A percentile compares a stretch with the other conserved stretches of the same genome.
Conservation (phyloP, 192 early-diverging fungal genomes). For the Coemansia sp. region DNA sequence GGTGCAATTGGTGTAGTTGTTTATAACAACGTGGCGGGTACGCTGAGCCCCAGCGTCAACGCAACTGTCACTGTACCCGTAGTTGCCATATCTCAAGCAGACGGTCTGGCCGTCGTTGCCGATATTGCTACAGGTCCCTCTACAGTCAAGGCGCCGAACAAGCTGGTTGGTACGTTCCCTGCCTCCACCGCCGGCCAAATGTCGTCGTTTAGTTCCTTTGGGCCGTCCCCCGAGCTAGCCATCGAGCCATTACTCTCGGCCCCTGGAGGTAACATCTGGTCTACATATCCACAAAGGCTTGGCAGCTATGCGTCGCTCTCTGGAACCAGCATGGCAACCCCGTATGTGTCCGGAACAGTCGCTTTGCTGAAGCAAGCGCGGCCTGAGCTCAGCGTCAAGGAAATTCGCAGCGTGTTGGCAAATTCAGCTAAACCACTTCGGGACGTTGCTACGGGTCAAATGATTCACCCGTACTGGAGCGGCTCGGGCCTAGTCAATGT, state of each 20-base stretch:
- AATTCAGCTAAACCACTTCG: slow-evolving; percentile 59
- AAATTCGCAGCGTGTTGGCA: slow-evolving; percentile 41
- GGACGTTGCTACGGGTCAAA: slow-evolving; percentile 39
- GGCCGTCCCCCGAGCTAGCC: slow-evolving; percentile 63
- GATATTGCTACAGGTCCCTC: slow-evolving; percentile 9
- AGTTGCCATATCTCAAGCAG: slow-evolving; percentile 44
- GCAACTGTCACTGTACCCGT: slow-evolving; percentile 39
- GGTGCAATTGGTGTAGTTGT: slow-evolving; percentile 59
- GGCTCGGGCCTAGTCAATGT: slow-evolving; percentile 78
- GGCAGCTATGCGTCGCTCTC: slow-evolving; percentile 55
- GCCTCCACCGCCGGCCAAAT: slow-evolving; percentile 53
- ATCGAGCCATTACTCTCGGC: slow-evolving; percentile 66
- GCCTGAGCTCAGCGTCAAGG: slow-evolving; percentile 29
- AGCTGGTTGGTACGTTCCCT: slow-evolving; percentile 24
- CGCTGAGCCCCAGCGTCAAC: slow-evolving; percentile 25
- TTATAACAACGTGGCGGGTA: slow-evolving; percentile 51
- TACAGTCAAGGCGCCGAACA: slow-evolving; percentile 29
- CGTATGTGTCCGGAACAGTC: slow-evolving; percentile 70
- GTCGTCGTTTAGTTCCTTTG: slow-evolving; percentile 68
- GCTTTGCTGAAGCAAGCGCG: slow-evolving; percentile 66
- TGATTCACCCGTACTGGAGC: slow-evolving; percentile 54
- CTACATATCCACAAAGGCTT: slow-evolving; percentile 57
- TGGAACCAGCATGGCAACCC: slow-evolving; percentile 85
- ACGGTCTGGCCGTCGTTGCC: slow-evolving; percentile 35
- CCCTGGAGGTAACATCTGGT: slow-evolving; percentile 72